A percentile compares a stretch with the other conserved stretches of the same genome.
Conservation (phyloP, 2,329 filamentous ascomycete genomes). For the Diplodia corticola region DNA sequence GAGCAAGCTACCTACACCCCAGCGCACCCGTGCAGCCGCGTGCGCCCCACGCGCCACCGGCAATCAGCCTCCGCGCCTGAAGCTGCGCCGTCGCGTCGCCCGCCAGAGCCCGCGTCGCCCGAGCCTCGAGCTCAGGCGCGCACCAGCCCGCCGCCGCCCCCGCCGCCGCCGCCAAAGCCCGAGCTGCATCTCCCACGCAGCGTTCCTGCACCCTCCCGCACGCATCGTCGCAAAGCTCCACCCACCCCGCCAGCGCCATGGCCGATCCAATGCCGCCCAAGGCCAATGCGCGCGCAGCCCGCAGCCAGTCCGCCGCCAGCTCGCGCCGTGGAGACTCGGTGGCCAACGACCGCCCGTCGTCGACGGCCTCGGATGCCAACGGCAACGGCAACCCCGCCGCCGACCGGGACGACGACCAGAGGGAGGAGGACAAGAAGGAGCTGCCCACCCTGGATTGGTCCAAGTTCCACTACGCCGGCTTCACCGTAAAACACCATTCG, state of each 20-base stretch:
- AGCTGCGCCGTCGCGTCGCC: neutral
- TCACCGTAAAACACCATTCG: constrained; percentile 16
- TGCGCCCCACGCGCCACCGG: neutral
- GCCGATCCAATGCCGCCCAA: neutral
- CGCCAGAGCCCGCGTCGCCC: no score
- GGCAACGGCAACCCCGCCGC: neutral
- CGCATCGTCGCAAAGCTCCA: neutral
- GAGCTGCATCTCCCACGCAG: neutral
- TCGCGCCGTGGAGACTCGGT: constrained; percentile 4
- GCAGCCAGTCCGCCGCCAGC: neutral
- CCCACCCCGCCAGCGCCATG: constrained; percentile 1
- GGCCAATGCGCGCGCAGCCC: neutral
- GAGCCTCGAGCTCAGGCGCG: neutral
- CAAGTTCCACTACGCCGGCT: constrained; percentile 5
- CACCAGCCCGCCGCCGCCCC: neutral
- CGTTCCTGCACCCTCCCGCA: neutral
- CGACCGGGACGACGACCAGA: neutral
- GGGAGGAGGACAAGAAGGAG: neutral
- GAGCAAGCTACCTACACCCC: neutral
- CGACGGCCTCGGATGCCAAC: neutral
- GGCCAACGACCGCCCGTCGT: neutral
- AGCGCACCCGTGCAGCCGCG: constrained; percentile 8
- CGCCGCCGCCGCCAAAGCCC: neutral
- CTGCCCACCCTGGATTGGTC: constrained; percentile 16
- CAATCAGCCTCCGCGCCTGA: neutral